Base-by-base conservation (phyloP, 169 alveolate species). In the Eimeria maxima region DNA sequence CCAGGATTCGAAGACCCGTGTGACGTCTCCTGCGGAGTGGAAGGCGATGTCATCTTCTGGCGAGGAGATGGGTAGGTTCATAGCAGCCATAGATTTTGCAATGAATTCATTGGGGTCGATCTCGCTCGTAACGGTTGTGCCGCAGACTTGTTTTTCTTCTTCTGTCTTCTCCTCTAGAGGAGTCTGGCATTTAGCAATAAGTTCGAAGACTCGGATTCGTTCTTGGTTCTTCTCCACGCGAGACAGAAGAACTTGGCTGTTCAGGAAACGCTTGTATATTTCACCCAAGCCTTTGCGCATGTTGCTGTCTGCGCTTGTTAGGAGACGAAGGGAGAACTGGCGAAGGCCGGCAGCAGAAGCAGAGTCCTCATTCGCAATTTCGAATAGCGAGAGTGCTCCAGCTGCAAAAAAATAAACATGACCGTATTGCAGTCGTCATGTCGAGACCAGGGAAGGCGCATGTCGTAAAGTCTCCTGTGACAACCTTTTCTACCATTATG, bases 181-280 rank as follows among this genome's bases (percentile, higher is more conserved):
- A 42, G 86, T 92, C 63, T 80, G 96, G 60, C 96, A 92, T 14
- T 76, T 55, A 86, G 88, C 42, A 22, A 92, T 57, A 55, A 92
- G 71, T 22, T 92, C 96, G 33, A 44, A 60, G 57, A 92, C 69
- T 6, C 50, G 81, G 44, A 92, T 55, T 33, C 96, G 96, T 8
- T n/a, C 47, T 5, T 50, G 38, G 7, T 80, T 53, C 60, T 33
- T 86, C 42, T 78, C 83, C 24, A 67, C 92, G 13, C 87, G 47
- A 27, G 60, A 16, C 22, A 92, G 22, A 44, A 92, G 42, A 6
- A 86, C 86, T 45, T 92, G 93, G n/a, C 96, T 92, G 92, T 92
- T 76, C 47, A 92, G 67, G 55, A 92, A 92, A 18, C 92, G 92
- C 38, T 50, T 81, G 53, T 76, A 65, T 71, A 92, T 92, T 6